These are phyloP conservation scores for Plasmodium gallinaceum DNA, from an alignment of 169 alveolate species.

Conservation along the genomic window DNA sequence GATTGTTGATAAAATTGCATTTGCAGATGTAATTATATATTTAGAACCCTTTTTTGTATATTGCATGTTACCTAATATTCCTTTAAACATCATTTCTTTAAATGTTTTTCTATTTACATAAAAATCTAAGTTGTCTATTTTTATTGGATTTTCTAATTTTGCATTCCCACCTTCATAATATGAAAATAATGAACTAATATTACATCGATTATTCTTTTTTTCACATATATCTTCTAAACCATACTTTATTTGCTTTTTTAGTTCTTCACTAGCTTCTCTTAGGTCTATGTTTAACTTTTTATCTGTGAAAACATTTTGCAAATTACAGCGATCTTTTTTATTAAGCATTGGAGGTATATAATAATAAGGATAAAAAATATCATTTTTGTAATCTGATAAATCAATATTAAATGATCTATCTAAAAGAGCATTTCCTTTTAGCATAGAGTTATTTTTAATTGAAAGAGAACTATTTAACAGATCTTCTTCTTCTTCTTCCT, in stretches of 20 bases:
- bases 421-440: neutral
- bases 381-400: conserved; percentile 11
- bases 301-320: conserved; percentile 46
- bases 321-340: conserved; percentile 27
- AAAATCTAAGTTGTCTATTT: conserved; percentile 47
- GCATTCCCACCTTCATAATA: conserved; percentile 66
- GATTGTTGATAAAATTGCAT: conserved; percentile 22
- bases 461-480: too few relatives aligned
- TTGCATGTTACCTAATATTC: conserved; percentile 37
- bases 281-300: conserved; percentile 18
- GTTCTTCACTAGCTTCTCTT: conserved; percentile 33
- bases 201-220: conserved; percentile 24
- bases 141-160: conserved; percentile 26
- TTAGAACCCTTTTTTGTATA: conserved; percentile 21
- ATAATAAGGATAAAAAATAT: conserved; percentile 30
- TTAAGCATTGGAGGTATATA: conserved; percentile 54
- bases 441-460: too few relatives aligned
- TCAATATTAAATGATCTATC: neutral
- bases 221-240: conserved; percentile 44
- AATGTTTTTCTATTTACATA: conserved; percentile 52
- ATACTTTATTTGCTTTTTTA: conserved; percentile 28
- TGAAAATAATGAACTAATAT: conserved; percentile 26
- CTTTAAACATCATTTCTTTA: conserved; percentile 43
- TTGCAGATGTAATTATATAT: conserved; percentile 35
- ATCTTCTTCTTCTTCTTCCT: neutral